phyloP scores from a whole-genome alignment of 1,139 yeast genomes.

The Spathaspora sp. region DNA sequence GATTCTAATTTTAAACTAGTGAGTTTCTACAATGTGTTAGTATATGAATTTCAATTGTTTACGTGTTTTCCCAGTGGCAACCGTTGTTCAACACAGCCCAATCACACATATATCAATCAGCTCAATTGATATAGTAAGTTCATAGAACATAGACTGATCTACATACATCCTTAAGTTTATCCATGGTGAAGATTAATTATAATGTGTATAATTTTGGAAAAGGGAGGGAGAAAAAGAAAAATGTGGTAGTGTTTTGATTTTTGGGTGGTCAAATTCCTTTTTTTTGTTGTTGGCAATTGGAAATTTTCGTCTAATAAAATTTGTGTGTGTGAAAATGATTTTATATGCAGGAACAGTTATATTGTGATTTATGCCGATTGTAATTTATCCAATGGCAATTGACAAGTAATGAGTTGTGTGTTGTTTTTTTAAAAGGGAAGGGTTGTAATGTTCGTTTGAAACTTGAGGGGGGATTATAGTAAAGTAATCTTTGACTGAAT shows the following conservation, averaged over 20 bases:
- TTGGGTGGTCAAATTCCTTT: conserved; percentile 1
- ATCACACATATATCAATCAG: too few species aligned
- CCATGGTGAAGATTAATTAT: conserved; percentile 27
- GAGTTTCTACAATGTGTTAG: conserved; percentile 57
- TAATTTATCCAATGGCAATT: neutral
- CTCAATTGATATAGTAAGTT: neutral
- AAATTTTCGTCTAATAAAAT: neutral
- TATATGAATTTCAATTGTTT: neutral
- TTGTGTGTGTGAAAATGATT: neutral
- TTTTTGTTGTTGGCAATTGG: neutral
- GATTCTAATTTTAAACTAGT: conserved; percentile 90
- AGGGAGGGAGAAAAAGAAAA: conserved; percentile 1
- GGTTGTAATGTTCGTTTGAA: too few species aligned
- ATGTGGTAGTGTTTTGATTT: neutral
- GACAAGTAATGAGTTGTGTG: too few species aligned
- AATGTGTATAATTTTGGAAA: neutral
- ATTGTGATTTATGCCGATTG: neutral
- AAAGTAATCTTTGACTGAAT: too few species aligned
- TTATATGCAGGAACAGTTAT: neutral
- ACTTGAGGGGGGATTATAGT: too few species aligned
- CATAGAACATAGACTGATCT: conserved; percentile 7
- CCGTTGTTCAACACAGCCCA: neutral
- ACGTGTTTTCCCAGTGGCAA: neutral
- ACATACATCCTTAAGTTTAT: conserved; percentile 54
- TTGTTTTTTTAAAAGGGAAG: too few species aligned